Percentiles rank a stretch among this genome's conserved stretches.
These are phyloP conservation scores for Fusarium nurragi DNA, from an alignment of 2,329 filamentous ascomycete species.

Conservation along the genomic window DNA sequence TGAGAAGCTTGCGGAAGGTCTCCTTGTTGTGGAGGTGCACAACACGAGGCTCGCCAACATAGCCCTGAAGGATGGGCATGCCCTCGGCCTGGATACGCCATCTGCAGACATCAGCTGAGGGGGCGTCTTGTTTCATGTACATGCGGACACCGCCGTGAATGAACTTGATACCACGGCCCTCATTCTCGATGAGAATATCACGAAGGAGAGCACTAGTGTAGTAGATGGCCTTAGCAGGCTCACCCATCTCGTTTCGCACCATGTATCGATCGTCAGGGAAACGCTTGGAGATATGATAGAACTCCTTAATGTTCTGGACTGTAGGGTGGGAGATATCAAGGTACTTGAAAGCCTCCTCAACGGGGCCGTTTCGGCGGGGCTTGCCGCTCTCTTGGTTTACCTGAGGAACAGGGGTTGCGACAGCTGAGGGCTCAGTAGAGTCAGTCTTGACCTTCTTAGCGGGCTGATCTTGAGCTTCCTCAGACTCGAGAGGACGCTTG, in stretches of 20 bases:
- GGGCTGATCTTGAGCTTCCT: slow-evolving; percentile 51
- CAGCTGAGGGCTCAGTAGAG: slow-evolving; percentile 26
- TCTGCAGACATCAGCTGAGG: slow-evolving; percentile 83
- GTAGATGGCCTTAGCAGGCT: slow-evolving; percentile 94
- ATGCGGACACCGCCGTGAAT: slow-evolving; percentile 98
- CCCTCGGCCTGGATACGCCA: slow-evolving; percentile 98
- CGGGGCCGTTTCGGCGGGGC: slow-evolving; percentile 60
- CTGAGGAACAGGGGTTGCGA: slow-evolving; percentile 38
- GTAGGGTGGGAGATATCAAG: slow-evolving; percentile 78
- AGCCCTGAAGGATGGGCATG: slow-evolving; percentile 88
- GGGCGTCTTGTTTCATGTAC: slow-evolving; percentile 97
- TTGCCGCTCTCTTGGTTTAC: slow-evolving; percentile 46
- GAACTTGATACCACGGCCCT: slow-evolving; percentile 91
- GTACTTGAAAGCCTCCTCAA: slow-evolving; percentile 96
- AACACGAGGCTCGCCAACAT: slow-evolving; percentile 81
- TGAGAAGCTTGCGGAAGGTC: slow-evolving; percentile 82
- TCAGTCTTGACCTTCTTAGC: slow-evolving; percentile 62
- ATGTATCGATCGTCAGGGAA: slow-evolving; percentile 95
- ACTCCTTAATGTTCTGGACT: slow-evolving; percentile 78
- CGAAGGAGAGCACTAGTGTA: slow-evolving; percentile 88
- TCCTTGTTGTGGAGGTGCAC: slow-evolving; percentile 79
- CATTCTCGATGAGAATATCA: slow-evolving; percentile 86
- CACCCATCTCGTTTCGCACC: slow-evolving; percentile 90
- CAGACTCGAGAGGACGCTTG: slow-evolving; percentile 51
- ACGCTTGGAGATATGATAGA: slow-evolving; percentile 83